Evolutionary conservation across 2,329 filamentous ascomycete species (phyloP), one percentile per base, ranked within the genome.

Genomic region (Stromatinia cepivora): DNA sequence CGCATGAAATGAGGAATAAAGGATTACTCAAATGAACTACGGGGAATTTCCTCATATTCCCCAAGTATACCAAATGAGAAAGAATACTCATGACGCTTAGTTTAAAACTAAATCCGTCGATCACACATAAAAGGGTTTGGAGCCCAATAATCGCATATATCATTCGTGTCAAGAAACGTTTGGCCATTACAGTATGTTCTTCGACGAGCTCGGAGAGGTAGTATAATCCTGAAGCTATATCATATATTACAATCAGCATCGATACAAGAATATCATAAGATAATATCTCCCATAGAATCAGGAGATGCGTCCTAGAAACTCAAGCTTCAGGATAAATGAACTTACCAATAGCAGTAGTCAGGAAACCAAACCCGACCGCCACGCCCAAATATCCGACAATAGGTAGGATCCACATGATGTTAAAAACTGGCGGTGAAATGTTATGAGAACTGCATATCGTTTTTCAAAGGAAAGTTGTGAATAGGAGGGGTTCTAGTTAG

Each of bases 171-270:
- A 99, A 85, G n/a, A 97, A 83, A 69, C 90, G 92, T 79, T 97
- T 97, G 17, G 94, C 92, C 72, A 97, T 81, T 15, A 98, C 94
- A 5, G 94, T 97, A 79, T 99, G 94, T 80, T 99, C 95, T 82
- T 99, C 95, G 71, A 99, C 95, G 20, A 98, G 89, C 80, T 99
- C 95, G 34, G 94, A 97, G 67, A 99, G 90, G 80, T 99, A 99
- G 83, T 99, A 99, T 36, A 99, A 88, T 50, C 95, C 95, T n/a
- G 93, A 97, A 52, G 95, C 95, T 92, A 77, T 61, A 71, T 11
- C 64, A 42, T 70, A 39, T 61, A 56, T 67, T 53, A 22, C 10
- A 10, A 7, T 52, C 31, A 58, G 28, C 5, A 42, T 17, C 9
- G 1, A 7, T 28, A 10, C 22, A 17, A 7, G 4, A 2, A 28